Evolutionary conservation across 169 alveolate species (phyloP).

Genomic region (Babesia bigemina): DNA sequence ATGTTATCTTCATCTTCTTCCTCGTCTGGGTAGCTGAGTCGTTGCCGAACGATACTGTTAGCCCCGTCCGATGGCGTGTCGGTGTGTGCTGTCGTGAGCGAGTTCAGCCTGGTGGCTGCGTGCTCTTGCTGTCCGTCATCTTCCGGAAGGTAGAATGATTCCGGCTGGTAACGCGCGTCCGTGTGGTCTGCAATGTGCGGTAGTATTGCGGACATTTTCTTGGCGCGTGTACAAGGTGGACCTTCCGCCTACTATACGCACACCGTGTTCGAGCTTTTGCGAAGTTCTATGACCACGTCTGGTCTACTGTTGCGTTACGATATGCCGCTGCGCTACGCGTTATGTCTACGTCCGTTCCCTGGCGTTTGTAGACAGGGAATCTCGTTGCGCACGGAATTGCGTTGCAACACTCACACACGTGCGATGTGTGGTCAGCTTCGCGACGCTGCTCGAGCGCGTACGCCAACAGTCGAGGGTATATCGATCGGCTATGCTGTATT

Average conservation of each 20-base stretch:
- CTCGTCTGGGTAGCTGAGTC: background rate
- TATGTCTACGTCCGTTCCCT: background rate
- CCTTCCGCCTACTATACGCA: no score
- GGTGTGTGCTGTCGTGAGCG: constrained; percentile 20
- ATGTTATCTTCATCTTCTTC: background rate
- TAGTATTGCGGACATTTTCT: constrained; percentile 9
- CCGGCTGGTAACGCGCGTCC: constrained; percentile 17
- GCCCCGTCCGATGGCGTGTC: background rate
- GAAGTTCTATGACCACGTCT: no score
- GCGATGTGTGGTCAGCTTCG: constrained; percentile 32
- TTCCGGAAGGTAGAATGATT: background rate
- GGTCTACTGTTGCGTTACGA: no score
- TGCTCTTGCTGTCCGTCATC: background rate
- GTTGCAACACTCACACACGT: constrained; percentile 22
- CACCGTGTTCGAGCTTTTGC: no score
- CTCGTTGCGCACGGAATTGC: background rate
- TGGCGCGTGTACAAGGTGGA: no score
- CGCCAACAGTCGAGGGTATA: background rate
- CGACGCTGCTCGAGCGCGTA: constrained; percentile 4
- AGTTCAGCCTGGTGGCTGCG: background rate
- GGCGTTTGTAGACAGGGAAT: background rate
- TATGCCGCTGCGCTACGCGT: no score
- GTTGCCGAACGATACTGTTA: background rate
- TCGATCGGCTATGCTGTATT: background rate
- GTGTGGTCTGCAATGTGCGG: constrained; percentile 7